Conservation (phyloP, 2,329 filamentous ascomycete genomes). For the Aspergillus versicolor region DNA sequence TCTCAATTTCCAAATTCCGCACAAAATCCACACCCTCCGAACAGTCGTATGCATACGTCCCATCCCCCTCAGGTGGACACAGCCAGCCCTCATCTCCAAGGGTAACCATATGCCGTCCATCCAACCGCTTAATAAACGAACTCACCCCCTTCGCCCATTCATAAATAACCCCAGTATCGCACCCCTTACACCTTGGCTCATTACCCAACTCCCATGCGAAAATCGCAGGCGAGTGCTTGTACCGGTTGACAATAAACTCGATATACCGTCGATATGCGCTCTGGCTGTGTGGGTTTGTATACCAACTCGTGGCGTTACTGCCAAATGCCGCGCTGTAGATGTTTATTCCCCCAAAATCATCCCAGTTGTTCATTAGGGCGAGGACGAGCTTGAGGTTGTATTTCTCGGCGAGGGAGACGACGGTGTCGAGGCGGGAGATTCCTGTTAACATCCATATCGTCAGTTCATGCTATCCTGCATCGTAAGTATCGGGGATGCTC, state of each 20-base stretch:
- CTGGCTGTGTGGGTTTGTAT: conserved; percentile 54
- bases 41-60: conserved; percentile 52
- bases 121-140: conserved; percentile 51
- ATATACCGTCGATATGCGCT: conserved; percentile 63
- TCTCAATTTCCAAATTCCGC: conserved; percentile 54
- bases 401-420: conserved; percentile 59
- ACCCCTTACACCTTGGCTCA: conserved; percentile 64
- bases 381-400: conserved; percentile 61
- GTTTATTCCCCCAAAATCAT: conserved; percentile 64
- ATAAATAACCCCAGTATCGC: conserved; percentile 57
- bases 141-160: conserved; percentile 54
- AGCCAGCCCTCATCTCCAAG: conserved; percentile 62
- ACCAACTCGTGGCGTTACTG: conserved; percentile 55
- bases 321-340: conserved; percentile 58
- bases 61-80: conserved; percentile 43
- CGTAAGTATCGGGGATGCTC: neutral
- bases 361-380: conserved; percentile 63
- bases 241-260: conserved; percentile 57
- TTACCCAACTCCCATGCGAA: conserved; percentile 69
- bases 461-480: too few species aligned
- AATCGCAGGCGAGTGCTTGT: conserved; percentile 58
- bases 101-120: conserved; percentile 60
- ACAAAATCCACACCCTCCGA: conserved; percentile 54
- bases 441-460: too few species aligned
- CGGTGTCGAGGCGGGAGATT: conserved; percentile 59